These are phyloP conservation scores for Collybiopsis confluens DNA, from an alignment of 768 basidiomycete genomes.

Conservation along the genomic window DNA sequence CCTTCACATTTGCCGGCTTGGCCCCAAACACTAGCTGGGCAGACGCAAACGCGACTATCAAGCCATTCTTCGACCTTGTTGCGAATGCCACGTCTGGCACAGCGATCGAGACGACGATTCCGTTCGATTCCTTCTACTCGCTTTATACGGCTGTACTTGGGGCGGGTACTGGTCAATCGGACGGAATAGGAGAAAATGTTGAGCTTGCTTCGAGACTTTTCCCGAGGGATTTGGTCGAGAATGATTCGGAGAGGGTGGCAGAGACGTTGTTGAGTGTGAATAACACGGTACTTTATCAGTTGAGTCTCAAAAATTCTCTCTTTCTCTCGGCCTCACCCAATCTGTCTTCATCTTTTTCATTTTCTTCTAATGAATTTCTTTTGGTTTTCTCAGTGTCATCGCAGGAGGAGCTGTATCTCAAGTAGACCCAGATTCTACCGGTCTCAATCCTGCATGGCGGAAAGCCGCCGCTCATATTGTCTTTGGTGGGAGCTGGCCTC, in stretches of 20 bases:
- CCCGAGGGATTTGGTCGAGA: slow-evolving; percentile 21
- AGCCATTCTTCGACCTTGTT: slow-evolving; percentile 27
- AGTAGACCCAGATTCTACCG: slow-evolving; percentile 31
- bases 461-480: slow-evolving; percentile 29
- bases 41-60: slow-evolving; percentile 28
- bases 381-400: slow-evolving; percentile 26
- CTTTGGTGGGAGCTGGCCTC: not conserved
- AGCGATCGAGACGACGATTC: slow-evolving; percentile 9
- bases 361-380: too few species aligned
- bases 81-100: slow-evolving; percentile 20
- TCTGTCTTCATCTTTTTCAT: too few species aligned
- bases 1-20: slow-evolving; percentile 20
- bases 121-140: slow-evolving; percentile 22
- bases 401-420: slow-evolving; percentile 40
- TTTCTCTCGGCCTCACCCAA: too few species aligned
- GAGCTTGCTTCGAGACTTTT: slow-evolving; percentile 32
- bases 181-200: slow-evolving; percentile 13
- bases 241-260: slow-evolving; percentile 21
- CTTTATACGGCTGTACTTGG: slow-evolving; percentile 14
- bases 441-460: slow-evolving; percentile 47
- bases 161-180: slow-evolving; percentile 9
- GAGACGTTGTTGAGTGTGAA: slow-evolving; percentile 13
- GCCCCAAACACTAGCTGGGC: slow-evolving; percentile 32
- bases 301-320: slow-evolving; percentile 1
- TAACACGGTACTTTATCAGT: slow-evolving; percentile 10